These are phyloP conservation scores for Protomyces arabidopsidicola DNA, from an alignment of 1,139 yeast genomes.

Conservation along the genomic window DNA sequence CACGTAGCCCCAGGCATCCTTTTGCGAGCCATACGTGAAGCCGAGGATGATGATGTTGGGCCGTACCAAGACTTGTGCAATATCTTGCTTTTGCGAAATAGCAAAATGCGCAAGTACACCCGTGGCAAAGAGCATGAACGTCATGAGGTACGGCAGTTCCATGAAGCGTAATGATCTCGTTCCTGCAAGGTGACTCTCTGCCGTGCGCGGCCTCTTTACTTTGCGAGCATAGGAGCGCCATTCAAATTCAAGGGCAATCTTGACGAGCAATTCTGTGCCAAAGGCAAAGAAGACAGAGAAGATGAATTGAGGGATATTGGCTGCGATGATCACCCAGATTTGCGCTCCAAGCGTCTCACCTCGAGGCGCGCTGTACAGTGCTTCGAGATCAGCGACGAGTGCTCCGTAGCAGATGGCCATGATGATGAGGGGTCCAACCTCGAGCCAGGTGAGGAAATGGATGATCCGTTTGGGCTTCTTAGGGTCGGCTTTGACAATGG, in stretches of 20 bases:
- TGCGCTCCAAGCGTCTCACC: background rate
- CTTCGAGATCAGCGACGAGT: background rate
- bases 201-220: background rate
- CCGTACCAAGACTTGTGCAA: slow-evolving; percentile 1
- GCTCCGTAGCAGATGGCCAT: background rate
- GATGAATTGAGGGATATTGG: slow-evolving; percentile 8
- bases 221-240: slow-evolving; percentile 1
- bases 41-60: slow-evolving; percentile 3
- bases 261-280: background rate
- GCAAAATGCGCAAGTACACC: slow-evolving; percentile 4
- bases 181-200: background rate
- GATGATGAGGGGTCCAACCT: background rate
- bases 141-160: background rate
- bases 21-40: slow-evolving; percentile 1
- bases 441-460: background rate
- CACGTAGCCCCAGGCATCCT: slow-evolving; percentile 1
- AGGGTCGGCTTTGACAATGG: background rate
- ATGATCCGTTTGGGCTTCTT: background rate
- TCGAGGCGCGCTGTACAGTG: slow-evolving; percentile 1
- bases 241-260: background rate
- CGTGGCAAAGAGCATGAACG: background rate
- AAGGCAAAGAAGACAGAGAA: slow-evolving; percentile 9
- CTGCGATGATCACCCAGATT: slow-evolving; percentile 1
- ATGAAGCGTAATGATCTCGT: background rate
- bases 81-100: slow-evolving; percentile 8